phyloP scores from a whole-genome alignment of 805 yeast species.

The Wickerhamomyces chambardii region DNA sequence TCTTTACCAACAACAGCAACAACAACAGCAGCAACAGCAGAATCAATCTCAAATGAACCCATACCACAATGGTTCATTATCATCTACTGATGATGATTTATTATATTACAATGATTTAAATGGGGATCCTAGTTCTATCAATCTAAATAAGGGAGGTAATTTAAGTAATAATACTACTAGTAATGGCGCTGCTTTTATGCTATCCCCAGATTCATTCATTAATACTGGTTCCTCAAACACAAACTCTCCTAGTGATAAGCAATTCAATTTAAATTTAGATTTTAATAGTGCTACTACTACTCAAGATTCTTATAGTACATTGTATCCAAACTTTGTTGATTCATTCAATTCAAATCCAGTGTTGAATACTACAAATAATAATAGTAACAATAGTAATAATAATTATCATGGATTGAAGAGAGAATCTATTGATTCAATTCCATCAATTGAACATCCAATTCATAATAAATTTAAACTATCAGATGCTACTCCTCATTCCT shows the following conservation, averaged over 20 bases:
- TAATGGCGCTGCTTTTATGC: neutral
- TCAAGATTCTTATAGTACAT: too few species aligned
- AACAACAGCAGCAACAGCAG: neutral
- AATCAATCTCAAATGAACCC: slow-evolving; percentile 1
- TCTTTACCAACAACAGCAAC: slow-evolving; percentile 2
- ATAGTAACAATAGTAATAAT: too few species aligned
- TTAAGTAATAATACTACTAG: too few species aligned
- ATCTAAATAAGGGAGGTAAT: too few species aligned
- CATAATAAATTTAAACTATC: slow-evolving; percentile 10
- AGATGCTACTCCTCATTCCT: slow-evolving; percentile 14
- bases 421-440: neutral
- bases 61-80: neutral
- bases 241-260: neutral
- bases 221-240: slow-evolving; percentile 6
- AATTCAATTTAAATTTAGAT: too few species aligned
- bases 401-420: neutral
- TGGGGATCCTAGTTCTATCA: too few species aligned
- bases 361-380: too few species aligned
- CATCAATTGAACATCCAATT: neutral
- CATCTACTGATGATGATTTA: too few species aligned
- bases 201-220: slow-evolving; percentile 1
- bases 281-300: too few species aligned
- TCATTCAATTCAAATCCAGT: too few species aligned
- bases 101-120: too few species aligned
- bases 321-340: too few species aligned